Evolutionary conservation across 495 filamentous ascomycete species (phyloP), one percentile per base, ranked within the genome.

Genomic region (Aspergillus incahuasiensis): DNA sequence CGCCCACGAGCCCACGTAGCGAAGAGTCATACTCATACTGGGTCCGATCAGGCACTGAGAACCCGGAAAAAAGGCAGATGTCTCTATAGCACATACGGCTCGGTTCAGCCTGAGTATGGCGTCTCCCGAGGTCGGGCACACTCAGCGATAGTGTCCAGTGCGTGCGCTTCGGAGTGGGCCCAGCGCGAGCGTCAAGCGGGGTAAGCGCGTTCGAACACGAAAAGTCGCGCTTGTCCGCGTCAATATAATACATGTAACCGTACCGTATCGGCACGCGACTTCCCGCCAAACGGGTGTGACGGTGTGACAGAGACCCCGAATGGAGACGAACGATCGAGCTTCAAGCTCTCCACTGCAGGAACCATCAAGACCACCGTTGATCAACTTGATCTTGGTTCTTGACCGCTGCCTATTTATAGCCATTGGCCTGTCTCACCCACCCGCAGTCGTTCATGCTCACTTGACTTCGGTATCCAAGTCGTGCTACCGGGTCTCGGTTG

Each of bases 161-260:
- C n/a, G n/a, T n/a, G 25, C 8, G 25, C 25, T 28, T 3, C 25
- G 25, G 25, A 15, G 45, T 38, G 53, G 42, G 34, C 12, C 46
- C 44, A 47, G 57, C 62, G 62, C 59, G 58, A 56, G 58, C 59
- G 58, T 55, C 44, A 35, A 59, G 55, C 54, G 58, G 58, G 62
- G 58, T 59, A 57, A 18, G 43, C 62, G 62, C 62, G 62, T 52
- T 40, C 12, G 20, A 9, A 54, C 62, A 59, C 62, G 62, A 59
- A 20, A 24, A 19, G 8, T 59, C 62, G 62, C 62, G 62, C 45
- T 56, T n/a, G 47, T 56, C 58, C 62, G 62, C 62, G 62, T 55
- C 30, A 59, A 28, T 28, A 28, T 4, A 28, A 28, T 28, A 28
- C 25, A 28, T 50, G 58, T 61, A 59, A 43, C 21, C 47, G 13